Evolutionary conservation across 2,329 filamentous ascomycete genomes (phyloP).

Genomic region (Sodiomyces alkalinus): DNA sequence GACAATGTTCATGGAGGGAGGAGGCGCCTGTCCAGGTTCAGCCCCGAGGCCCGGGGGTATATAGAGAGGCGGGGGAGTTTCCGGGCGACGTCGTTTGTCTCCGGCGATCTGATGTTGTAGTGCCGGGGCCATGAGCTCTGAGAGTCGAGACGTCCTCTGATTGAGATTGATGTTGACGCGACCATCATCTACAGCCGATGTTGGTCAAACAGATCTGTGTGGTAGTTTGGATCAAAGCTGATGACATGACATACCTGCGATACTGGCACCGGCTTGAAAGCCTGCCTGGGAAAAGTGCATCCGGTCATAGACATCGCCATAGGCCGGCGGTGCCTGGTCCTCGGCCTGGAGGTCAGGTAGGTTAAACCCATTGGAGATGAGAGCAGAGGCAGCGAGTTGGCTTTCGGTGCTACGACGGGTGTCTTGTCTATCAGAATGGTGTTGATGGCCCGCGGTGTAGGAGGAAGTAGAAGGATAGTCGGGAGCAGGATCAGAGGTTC

Average conservation of each 20-base stretch:
- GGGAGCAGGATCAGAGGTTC: too few species aligned
- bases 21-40: conserved; percentile 38
- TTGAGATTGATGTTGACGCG: conserved; percentile 69
- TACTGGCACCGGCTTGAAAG: conserved; percentile 44
- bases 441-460: too few species aligned
- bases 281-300: conserved; percentile 46
- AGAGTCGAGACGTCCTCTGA: conserved; percentile 45
- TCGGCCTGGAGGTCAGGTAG: conserved; percentile 24
- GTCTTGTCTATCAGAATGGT: too few species aligned
- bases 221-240: not conserved
- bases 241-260: conserved; percentile 28
- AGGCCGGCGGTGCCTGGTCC: conserved; percentile 36
- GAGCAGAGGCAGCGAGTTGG: conserved; percentile 14
- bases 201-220: conserved; percentile 3
- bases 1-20: conserved; percentile 51
- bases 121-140: conserved; percentile 51
- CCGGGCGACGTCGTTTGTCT: conserved; percentile 22
- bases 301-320: conserved; percentile 40
- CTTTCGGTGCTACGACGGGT: conserved; percentile 7
- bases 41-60: conserved; percentile 60
- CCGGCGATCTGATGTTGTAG: conserved; percentile 40
- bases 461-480: too few species aligned
- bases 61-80: conserved; percentile 45
- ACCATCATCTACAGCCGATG: conserved; percentile 47
- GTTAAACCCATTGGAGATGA: conserved; percentile 23